Base-by-base conservation (phyloP, 1,284 basidiomycete genomes). In the Mrakiaceae sp. region DNA sequence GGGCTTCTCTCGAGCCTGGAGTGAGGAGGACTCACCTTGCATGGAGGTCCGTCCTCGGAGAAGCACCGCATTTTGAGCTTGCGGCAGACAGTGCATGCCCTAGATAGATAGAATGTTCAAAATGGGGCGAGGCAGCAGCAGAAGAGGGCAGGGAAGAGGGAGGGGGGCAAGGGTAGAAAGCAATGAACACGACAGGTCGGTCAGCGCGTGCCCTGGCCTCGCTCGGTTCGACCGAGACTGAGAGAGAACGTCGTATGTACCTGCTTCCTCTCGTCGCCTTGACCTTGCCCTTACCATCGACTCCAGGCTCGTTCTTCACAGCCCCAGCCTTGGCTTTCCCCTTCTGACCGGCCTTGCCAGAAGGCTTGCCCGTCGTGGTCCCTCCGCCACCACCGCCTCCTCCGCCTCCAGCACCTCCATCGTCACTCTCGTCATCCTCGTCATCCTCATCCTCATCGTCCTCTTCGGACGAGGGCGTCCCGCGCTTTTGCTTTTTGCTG, bases 11-110 rank as follows among this genome's bases (percentile, higher is more conserved):
- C 88, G 84, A 58, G 52, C 5, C 42, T 3, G 27, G 42, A 43
- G 47, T n/a, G n/a, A 27, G 58, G 48, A 39, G 0, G 44, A 70
- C 78, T 72, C 47, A 79, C 78, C 69, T 92, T 93, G 78, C 93
- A 97, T 0, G 93, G 91, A 0, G 90, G 89, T 0, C 90, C 92
- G 48, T 93, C 75, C 72, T 96, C 93, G 2, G 90, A 92, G 16
- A 96, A 90, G 70, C 95, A 98, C 70, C 95, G 90, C 95, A 98
- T 98, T 80, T 98, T 98, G 68, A 98, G 84, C 58, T 92, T 87
- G 47, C 95, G 85, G 75, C 95, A 98, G 46, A 94, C 90, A 0
- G 89, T 92, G 70, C 93, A 96, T 0, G 93, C 93, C 62, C 90
- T 91, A 69, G 44, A 67, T 65, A 60, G 27, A 27, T 27, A 27